phyloP scores from a whole-genome alignment of 139 green algal genomes.

The Dunaliella primolecta region DNA sequence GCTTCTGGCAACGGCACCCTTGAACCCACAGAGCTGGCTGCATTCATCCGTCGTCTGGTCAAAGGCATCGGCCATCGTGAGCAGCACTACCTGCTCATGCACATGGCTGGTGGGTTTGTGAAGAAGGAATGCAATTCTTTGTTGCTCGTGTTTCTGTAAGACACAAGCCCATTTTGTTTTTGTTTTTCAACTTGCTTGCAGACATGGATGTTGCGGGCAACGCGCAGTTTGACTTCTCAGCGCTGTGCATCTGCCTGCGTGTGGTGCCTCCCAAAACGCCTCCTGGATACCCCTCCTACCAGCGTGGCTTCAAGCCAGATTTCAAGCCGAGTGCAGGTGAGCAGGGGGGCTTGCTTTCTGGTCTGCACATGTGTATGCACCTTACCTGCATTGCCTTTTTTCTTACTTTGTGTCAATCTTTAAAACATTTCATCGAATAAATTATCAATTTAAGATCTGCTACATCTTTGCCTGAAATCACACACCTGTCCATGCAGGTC shows the following conservation, averaged over 20 bases:
- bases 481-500: not conserved
- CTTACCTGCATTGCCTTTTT: not conserved
- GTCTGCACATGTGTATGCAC: not conserved
- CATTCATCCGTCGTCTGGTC: slow-evolving; percentile 31
- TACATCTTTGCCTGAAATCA: not conserved
- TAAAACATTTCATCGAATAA: not conserved
- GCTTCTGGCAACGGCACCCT: slow-evolving; percentile 26
- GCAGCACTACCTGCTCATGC: slow-evolving; percentile 39
- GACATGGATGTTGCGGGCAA: slow-evolving; percentile 37
- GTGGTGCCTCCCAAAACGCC: slow-evolving; percentile 17
- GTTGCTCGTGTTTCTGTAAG: not conserved
- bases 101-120: slow-evolving; percentile 21
- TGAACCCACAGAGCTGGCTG: slow-evolving; percentile 11
- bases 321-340: not conserved
- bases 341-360: not conserved
- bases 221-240: slow-evolving; percentile 26
- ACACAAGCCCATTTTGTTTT: no score
- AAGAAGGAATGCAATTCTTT: not conserved
- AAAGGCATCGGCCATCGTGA: slow-evolving; percentile 18
- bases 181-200: not conserved
- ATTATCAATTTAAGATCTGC: not conserved
- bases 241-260: slow-evolving; percentile 32
- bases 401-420: not conserved
- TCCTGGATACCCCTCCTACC: not conserved
- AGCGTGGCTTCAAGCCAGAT: not conserved